These are phyloP conservation scores for Handroanthus guayacan DNA, from an alignment of 257 asterid genomes.

Conservation along the genomic window DNA sequence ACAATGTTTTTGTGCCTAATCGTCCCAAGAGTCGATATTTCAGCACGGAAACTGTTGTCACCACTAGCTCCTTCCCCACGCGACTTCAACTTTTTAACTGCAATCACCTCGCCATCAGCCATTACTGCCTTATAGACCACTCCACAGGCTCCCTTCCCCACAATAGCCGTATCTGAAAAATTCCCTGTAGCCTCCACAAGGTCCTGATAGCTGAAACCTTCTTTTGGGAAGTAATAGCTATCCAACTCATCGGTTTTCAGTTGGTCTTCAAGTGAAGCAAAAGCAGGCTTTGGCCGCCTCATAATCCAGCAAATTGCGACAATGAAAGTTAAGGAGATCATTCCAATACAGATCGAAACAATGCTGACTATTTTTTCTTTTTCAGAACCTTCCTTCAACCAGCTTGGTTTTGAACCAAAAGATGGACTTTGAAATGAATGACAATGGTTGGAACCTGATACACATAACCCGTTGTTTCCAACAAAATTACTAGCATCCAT, in stretches of 20 bases:
- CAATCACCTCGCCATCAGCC: constrained; percentile 69
- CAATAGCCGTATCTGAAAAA: constrained; percentile 61
- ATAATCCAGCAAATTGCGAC: constrained; percentile 63
- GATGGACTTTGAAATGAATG: constrained; percentile 43
- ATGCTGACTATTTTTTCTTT: constrained; percentile 63
- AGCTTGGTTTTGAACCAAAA: constrained; percentile 38
- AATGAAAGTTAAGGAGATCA: constrained; percentile 58
- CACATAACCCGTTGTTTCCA: constrained; percentile 69
- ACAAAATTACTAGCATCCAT: constrained; percentile 78
- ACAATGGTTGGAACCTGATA: constrained; percentile 45
- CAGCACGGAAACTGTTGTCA: constrained; percentile 86
- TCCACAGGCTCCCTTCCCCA: constrained; percentile 92
- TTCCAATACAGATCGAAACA: constrained; percentile 62
- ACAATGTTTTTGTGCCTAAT: constrained; percentile 86
- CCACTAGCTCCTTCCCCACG: constrained; percentile 63
- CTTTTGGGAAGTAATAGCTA: constrained; percentile 67
- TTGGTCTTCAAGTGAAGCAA: constrained; percentile 56
- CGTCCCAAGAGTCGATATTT: constrained; percentile 80
- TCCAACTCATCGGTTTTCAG: constrained; percentile 53
- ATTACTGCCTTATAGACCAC: constrained; percentile 79
- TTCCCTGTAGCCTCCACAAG: constrained; percentile 75
- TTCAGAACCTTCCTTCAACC: constrained; percentile 54
- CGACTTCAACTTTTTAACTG: constrained; percentile 74
- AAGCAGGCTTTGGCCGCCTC: constrained; percentile 42
- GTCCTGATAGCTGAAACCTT: constrained; percentile 78